Evolutionary conservation across 2,329 filamentous ascomycete species (phyloP), one percentile per base, ranked within the genome.

Genomic region (Beauveria caledonica): DNA sequence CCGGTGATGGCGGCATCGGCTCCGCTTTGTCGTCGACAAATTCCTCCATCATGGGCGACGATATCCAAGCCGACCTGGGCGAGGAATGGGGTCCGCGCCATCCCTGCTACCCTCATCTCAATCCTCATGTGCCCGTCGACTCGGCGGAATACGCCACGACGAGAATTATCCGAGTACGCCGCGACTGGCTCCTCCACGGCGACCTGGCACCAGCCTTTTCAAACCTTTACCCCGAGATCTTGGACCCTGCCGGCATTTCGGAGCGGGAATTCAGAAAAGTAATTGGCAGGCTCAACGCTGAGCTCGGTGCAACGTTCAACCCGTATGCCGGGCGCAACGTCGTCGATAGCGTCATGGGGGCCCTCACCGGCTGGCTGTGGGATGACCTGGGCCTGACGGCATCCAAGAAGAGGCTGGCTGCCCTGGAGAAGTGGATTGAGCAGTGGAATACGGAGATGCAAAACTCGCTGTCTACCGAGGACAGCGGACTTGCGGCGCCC

Each of bases 141-240:
- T 95, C 90, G 8, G 79, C 83, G 15, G 85, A 95, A 65, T 90
- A 90, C 69, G 74, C 80, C 50, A 85, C 80, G 7, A 99, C 94
- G 2, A 87, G 93, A 60, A 89, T 99, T 64, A 97, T 99, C 68
- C 87, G 94, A 17, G 88, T 99, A 64, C 86, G 87, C 61, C 84
- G 94, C 46, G 94, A 99, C 73, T 99, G 92, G 89, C 87, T 97
- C 75, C 74, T 92, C 33, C 84, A 87, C 63, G 94, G 93, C 40
- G 94, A 99, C 72, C 77, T 96, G 29, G 93, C 92, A 1, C 94
- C 94, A 0, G 91, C 92, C 0, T 97, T 95, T 71, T 94, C 90
- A 17, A 97, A 97, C 68, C 79, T 97, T 3, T 99, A 99, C 68
- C 94, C 94, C 0, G 94, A 99, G 71, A 96, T 99, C 61, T 79